These are phyloP conservation scores for Globisporangium carolinianum DNA, from an alignment of 352 stramenopile species.

Conservation along the genomic window DNA sequence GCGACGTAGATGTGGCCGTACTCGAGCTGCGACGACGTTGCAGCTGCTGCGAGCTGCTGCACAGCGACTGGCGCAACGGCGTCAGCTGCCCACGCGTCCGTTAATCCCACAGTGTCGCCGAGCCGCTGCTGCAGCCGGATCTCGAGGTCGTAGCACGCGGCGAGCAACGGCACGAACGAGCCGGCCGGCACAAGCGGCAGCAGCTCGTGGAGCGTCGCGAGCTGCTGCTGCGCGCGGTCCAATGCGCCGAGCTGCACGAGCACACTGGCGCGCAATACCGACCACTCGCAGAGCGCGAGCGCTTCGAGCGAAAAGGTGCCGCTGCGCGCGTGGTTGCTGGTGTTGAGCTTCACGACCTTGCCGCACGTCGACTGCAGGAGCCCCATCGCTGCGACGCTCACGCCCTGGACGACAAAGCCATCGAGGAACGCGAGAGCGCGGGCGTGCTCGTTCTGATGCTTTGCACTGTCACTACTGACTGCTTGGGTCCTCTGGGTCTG, in stretches of 20 bases:
- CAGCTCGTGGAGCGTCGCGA: conserved; percentile 14
- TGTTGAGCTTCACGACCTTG: conserved; percentile 15
- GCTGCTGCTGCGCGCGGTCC: conserved; percentile 17
- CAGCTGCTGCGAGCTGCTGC: background rate
- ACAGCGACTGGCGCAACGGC: background rate
- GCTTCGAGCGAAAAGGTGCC: conserved; percentile 2
- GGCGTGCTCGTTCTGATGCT: background rate
- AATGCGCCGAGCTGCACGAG: conserved; percentile 24
- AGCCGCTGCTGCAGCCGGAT: conserved; percentile 17
- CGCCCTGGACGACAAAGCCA: conserved; percentile 6
- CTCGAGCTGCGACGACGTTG: conserved; percentile 1
- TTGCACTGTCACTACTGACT: background rate
- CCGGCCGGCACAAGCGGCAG: conserved; percentile 10
- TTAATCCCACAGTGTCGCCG: background rate
- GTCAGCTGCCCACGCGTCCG: background rate
- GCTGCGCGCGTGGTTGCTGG: background rate
- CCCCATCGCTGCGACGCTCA: conserved; percentile 5
- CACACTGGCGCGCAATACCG: conserved; percentile 26
- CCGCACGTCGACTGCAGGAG: conserved; percentile 6
- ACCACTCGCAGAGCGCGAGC: conserved; percentile 20
- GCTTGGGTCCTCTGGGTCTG: background rate
- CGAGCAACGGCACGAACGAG: conserved; percentile 29
- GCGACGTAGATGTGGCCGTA: conserved; percentile 12
- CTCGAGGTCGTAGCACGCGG: conserved; percentile 29
- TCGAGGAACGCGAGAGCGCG: conserved; percentile 11